A percentile compares a stretch with the other conserved stretches of the same genome.
phyloP scores from a whole-genome alignment of 768 basidiomycete species.

The Russula earlei region DNA sequence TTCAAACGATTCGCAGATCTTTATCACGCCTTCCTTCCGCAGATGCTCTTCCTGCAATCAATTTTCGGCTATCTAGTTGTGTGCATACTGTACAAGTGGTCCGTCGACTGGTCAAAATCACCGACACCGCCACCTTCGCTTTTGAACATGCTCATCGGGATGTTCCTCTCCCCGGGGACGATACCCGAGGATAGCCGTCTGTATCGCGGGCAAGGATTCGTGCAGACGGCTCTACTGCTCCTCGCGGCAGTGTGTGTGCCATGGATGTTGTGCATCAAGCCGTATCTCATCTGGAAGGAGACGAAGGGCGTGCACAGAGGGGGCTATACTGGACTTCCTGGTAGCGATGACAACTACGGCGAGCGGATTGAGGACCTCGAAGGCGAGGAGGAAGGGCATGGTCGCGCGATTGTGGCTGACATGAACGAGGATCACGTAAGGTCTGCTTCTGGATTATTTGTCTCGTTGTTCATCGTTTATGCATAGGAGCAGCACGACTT shows the following conservation, averaged over 20 bases:
- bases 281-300: slow-evolving; percentile 87
- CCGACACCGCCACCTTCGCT: slow-evolving; percentile 73
- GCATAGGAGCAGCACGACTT: slow-evolving; percentile 79
- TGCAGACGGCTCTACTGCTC: slow-evolving; percentile 72
- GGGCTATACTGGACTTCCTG: slow-evolving; percentile 70
- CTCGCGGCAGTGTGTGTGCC: slow-evolving; percentile 85
- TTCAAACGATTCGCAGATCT: slow-evolving; percentile 85
- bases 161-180: slow-evolving; percentile 88
- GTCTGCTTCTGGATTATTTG: slow-evolving; percentile 18
- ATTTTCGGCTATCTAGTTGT: slow-evolving; percentile 95
- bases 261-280: slow-evolving; percentile 88
- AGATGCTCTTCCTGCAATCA: slow-evolving; percentile 93
- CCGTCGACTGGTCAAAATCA: slow-evolving; percentile 76
- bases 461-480: not conserved
- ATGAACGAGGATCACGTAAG: slow-evolving; percentile 68
- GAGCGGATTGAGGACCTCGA: slow-evolving; percentile 56
- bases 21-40: slow-evolving; percentile 92
- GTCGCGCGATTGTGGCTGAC: slow-evolving; percentile 63
- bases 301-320: slow-evolving; percentile 72
- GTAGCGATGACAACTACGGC: slow-evolving; percentile 39
- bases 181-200: slow-evolving; percentile 61
- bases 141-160: slow-evolving; percentile 90
- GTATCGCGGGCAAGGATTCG: slow-evolving; percentile 77
- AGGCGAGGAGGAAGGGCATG: slow-evolving; percentile 76
- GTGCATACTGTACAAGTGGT: slow-evolving; percentile 97